Percentiles rank a stretch among this genome's conserved stretches.
phyloP scores from a whole-genome alignment of 1,284 basidiomycete species.

The Boletellus deceptivus region DNA sequence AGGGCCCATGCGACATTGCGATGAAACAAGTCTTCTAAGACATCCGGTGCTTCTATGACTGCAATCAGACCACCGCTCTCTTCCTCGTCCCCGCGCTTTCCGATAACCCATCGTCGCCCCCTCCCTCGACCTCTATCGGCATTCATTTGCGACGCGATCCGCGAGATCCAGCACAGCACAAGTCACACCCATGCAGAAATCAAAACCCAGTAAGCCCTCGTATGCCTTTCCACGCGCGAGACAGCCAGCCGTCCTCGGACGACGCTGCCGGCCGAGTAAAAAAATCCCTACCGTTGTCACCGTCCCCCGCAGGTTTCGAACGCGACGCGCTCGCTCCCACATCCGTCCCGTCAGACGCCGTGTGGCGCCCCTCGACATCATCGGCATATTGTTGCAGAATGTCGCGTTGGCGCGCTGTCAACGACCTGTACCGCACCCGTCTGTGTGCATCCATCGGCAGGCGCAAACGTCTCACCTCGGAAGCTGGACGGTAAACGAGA shows the following conservation, averaged over 20 bases:
- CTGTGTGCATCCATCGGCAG: conserved; percentile 15
- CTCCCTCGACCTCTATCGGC: conserved; percentile 19
- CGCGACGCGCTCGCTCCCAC: conserved; percentile 27
- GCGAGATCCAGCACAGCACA: conserved; percentile 40
- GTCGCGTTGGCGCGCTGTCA: conserved; percentile 82
- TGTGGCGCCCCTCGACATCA: conserved; percentile 75
- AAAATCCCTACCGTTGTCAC: conserved; percentile 70
- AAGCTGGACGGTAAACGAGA: conserved; percentile 85
- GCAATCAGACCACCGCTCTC: conserved; percentile 42
- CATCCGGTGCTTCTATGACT: conserved; percentile 33
- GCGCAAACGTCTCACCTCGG: conserved; percentile 67
- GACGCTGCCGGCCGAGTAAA: conserved; percentile 56
- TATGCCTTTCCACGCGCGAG: conserved; percentile 64
- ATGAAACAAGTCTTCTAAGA: conserved; percentile 17
- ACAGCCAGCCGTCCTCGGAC: conserved; percentile 59
- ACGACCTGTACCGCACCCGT: conserved; percentile 50
- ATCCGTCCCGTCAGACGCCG: conserved; percentile 19
- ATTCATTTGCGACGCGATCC: conserved; percentile 35
- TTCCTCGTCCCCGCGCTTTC: conserved; percentile 37
- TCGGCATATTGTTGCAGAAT: conserved; percentile 91
- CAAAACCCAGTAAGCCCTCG: conserved; percentile 67
- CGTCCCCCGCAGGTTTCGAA: conserved; percentile 26
- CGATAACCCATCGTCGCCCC: conserved; percentile 24
- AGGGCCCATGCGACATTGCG: conserved; percentile 22
- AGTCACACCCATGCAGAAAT: conserved; percentile 45